Percentiles rank a stretch among this genome's conserved stretches.
These are phyloP conservation scores for Fraxinus albicans DNA, from an alignment of 305 asterid genomes.

Conservation along the genomic window DNA sequence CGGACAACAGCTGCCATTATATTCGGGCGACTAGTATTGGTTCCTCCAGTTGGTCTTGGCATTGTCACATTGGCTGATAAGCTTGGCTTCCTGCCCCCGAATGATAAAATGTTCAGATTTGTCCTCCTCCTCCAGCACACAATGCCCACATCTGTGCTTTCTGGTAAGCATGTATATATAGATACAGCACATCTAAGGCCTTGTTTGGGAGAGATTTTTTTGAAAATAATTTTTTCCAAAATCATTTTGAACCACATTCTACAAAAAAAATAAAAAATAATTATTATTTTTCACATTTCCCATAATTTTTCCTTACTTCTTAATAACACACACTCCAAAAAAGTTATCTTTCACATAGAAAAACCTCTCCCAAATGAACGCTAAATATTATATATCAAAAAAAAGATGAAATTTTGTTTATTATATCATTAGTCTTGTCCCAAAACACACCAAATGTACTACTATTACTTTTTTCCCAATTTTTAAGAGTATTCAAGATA, in stretches of 20 bases:
- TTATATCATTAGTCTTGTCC: not conserved
- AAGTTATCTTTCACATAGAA: not conserved
- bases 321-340: not conserved
- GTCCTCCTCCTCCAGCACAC: conserved; percentile 96
- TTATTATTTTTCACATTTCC: not conserved
- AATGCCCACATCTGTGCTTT: conserved; percentile 97
- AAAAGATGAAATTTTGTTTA: not conserved
- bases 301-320: not conserved
- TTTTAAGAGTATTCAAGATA: not conserved
- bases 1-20: conserved; percentile 84
- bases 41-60: conserved; percentile 84
- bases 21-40: conserved; percentile 82
- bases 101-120: conserved; percentile 92
- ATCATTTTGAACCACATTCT: not conserved
- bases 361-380: not conserved
- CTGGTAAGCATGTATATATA: conserved; percentile 50
- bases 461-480: not conserved
- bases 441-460: not conserved
- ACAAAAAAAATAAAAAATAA: not conserved
- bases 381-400: not conserved
- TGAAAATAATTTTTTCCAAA: not conserved
- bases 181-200: not conserved
- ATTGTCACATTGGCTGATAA: conserved; percentile 80
- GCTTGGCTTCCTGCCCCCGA: conserved; percentile 84
- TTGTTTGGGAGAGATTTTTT: not conserved